Evolutionary conservation across 1,284 basidiomycete species (phyloP), one percentile per base, ranked within the genome.

Genomic region (Hymenochaete sp.): DNA sequence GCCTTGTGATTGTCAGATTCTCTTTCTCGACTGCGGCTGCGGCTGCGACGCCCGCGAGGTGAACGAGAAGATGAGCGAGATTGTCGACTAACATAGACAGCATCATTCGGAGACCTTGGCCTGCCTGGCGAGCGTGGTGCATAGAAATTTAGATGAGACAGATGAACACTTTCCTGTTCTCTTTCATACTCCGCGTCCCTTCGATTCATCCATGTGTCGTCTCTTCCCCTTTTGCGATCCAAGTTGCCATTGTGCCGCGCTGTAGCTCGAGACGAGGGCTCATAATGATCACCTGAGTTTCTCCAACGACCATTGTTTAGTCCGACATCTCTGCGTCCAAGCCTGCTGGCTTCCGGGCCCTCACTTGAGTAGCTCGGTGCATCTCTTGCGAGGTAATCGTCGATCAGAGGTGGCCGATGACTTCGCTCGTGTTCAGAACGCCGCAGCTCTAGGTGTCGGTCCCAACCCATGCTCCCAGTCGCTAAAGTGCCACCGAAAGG

Each of bases 331-430:
- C n/a, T n/a, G n/a, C n/a, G n/a, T n/a, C n/a, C n/a, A n/a, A n/a
- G n/a, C n/a, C n/a, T 31, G n/a, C 26, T 26, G 22, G 27, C 21
- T 22, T 37, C 48, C 21, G 41, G 60, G 57, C 62, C 59, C 27
- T 59, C 61, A 37, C 64, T 57, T 36, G 57, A 57, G 39, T 57
- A 60, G 49, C 65, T 64, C 44, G 63, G 56, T 43, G 71, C 68
- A 42, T 72, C 69, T 32, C 71, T 70, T 38, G 62, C 64, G 19
- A 62, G 55, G 45, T 68, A 59, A 37, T 72, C 72, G 48, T 73
- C 71, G 11, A 67, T 63, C 42, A 57, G 62, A 4, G 54, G 26
- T 18, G 54, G 54, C 38, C 39, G 37, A 22, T 47, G 13, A 25
- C 33, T 35, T 7, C 48, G 29, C 35, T 48, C 16, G 31, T 39